phyloP scores from a whole-genome alignment of 352 stramenopile genomes.

The Nothophytophthora sp. region DNA sequence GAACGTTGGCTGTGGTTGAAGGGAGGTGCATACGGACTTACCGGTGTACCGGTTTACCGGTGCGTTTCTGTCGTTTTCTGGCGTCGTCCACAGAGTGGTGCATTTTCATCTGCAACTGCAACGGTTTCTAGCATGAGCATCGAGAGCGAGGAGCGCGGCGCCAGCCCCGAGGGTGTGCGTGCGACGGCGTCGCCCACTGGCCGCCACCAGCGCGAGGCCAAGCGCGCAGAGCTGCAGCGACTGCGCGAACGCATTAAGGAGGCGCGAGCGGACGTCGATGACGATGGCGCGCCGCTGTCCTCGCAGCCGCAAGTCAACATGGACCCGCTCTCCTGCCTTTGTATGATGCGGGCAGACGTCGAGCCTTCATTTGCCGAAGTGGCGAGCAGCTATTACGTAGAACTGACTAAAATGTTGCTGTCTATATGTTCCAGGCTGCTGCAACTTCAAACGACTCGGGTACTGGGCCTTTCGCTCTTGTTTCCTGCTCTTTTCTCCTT shows the following conservation, averaged over 20 bases:
- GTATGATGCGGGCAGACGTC: conserved; percentile 9
- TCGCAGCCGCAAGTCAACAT: conserved; percentile 25
- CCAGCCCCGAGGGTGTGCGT: too few species aligned
- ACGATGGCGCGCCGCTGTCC: conserved; percentile 25
- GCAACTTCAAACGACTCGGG: conserved; percentile 56
- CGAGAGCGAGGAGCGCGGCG: conserved; percentile 22
- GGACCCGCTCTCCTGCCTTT: conserved; percentile 61
- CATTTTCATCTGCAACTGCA: conserved; percentile 5
- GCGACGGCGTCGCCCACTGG: conserved; percentile 1
- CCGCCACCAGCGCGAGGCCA: conserved; percentile 16
- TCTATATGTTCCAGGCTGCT: conserved; percentile 30
- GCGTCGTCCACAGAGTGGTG: conserved; percentile 1
- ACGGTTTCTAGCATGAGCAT: conserved; percentile 24
- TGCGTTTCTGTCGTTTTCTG: too few species aligned
- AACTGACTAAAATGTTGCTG: neutral
- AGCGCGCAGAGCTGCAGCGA: conserved; percentile 21
- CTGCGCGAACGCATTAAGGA: conserved; percentile 22
- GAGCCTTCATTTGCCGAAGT: neutral
- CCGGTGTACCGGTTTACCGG: too few species aligned
- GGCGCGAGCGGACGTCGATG: conserved; percentile 13
- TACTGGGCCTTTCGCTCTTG: too few species aligned
- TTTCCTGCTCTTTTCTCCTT: too few species aligned
- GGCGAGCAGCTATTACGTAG: neutral
- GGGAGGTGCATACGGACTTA: too few species aligned
- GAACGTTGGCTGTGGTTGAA: too few species aligned